phyloP scores from a whole-genome alignment of 2,329 filamentous ascomycete genomes.

The Teratosphaeria nubilosa region DNA sequence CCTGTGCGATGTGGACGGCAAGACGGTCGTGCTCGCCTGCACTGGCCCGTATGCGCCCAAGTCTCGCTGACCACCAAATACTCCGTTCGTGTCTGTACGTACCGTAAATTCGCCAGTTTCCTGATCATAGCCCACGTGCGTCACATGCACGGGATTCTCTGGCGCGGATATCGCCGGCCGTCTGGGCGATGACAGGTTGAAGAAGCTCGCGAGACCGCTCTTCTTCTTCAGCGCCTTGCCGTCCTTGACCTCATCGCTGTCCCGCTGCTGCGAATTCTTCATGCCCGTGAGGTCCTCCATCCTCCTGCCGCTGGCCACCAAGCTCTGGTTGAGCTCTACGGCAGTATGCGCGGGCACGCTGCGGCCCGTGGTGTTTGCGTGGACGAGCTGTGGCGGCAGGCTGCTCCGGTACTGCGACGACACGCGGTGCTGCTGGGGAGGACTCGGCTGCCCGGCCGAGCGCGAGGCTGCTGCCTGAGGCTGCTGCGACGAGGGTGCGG shows the following conservation, averaged over 20 bases:
- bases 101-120: slow-evolving; percentile 93
- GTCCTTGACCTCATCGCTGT: slow-evolving; percentile 65
- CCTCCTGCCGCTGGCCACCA: slow-evolving; percentile 30
- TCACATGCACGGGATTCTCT: slow-evolving; percentile 95
- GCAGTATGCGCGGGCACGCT: slow-evolving; percentile 14
- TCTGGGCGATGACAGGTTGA: slow-evolving; percentile 75
- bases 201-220: slow-evolving; percentile 76
- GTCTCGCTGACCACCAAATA: neutral
- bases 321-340: slow-evolving; percentile 33
- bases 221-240: slow-evolving; percentile 65
- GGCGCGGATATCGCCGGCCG: slow-evolving; percentile 93
- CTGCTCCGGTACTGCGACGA: neutral
- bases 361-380: slow-evolving; percentile 7
- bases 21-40: neutral
- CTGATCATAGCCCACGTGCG: slow-evolving; percentile 95
- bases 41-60: slow-evolving; percentile 2
- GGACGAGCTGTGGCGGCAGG: neutral
- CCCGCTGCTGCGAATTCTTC: slow-evolving; percentile 53
- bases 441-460: neutral
- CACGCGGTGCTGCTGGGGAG: neutral
- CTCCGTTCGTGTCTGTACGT: slow-evolving; percentile 30
- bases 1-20: neutral
- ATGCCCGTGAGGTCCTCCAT: slow-evolving; percentile 42
- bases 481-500: slow-evolving; percentile 3
- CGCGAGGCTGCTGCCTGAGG: neutral